These are phyloP conservation scores for Metarhizium sp. DNA, from an alignment of 2,329 filamentous ascomycete genomes.

Conservation along the genomic window DNA sequence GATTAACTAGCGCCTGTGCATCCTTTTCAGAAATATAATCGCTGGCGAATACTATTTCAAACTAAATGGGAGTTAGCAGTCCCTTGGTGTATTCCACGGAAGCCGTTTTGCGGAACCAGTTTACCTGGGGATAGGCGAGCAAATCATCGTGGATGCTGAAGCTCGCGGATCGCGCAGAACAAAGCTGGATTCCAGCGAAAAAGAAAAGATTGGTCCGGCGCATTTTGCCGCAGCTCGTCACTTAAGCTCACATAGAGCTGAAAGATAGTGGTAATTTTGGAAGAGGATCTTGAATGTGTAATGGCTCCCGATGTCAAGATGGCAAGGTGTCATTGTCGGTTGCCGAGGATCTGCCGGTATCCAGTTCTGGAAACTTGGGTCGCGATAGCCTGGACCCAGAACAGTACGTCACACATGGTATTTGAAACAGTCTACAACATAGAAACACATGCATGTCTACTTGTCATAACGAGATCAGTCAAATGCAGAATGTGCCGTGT, in stretches of 20 bases:
- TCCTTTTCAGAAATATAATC: constrained; percentile 62
- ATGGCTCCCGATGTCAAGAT: background rate
- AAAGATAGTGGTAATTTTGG: background rate
- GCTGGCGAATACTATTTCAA: constrained; percentile 68
- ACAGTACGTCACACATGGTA: too few species aligned
- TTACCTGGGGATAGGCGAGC: constrained; percentile 76
- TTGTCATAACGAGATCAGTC: too few species aligned
- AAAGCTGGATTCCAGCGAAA: constrained; percentile 34
- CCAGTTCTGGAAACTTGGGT: background rate
- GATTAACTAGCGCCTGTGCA: constrained; percentile 52
- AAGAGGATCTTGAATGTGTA: background rate
- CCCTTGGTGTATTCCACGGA: background rate
- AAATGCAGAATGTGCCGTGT: too few species aligned
- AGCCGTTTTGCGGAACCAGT: constrained; percentile 10
- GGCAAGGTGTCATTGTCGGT: constrained; percentile 7
- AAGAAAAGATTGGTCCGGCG: constrained; percentile 37
- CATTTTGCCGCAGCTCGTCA: constrained; percentile 31
- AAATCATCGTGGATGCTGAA: constrained; percentile 89
- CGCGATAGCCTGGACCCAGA: background rate
- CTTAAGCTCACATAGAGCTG: constrained; percentile 19
- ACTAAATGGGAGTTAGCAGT: constrained; percentile 38
- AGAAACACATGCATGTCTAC: too few species aligned
- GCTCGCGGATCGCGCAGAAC: constrained; percentile 37
- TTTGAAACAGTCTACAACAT: too few species aligned
- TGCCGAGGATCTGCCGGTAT: constrained; percentile 12